Conservation (phyloP, 768 basidiomycete species). For the Xanthoconium purpureum region DNA sequence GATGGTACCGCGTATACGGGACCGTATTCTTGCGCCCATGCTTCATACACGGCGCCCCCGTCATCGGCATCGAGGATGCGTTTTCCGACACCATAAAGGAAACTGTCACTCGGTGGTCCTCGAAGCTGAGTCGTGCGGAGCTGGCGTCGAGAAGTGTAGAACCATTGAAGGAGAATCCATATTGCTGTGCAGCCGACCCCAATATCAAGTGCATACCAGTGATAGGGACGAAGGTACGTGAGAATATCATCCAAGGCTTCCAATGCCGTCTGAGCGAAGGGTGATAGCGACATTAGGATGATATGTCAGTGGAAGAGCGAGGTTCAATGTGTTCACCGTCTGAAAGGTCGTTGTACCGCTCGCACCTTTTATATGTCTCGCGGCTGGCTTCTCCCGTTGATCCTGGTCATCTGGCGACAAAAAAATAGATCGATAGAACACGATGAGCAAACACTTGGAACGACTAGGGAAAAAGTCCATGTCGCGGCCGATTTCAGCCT, state of each 20-base stretch:
- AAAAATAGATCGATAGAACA: too few relatives aligned
- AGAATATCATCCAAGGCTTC: not conserved
- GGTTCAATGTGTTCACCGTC: too few relatives aligned
- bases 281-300: too few relatives aligned
- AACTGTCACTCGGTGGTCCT: constrained; percentile 19
- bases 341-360: too few relatives aligned
- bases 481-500: too few relatives aligned
- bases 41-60: constrained; percentile 14
- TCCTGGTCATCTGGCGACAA: too few relatives aligned
- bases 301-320: too few relatives aligned
- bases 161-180: constrained; percentile 11
- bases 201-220: not conserved
- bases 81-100: constrained; percentile 16
- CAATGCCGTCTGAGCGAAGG: not conserved
- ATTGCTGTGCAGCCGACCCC: not conserved
- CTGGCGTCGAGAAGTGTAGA: not conserved
- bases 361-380: too few relatives aligned
- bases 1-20: constrained; percentile 14
- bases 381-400: too few relatives aligned
- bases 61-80: not conserved
- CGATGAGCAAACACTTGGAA: too few relatives aligned
- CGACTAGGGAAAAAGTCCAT: too few relatives aligned
- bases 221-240: not conserved
- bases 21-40: constrained; percentile 23
- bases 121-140: constrained; percentile 7